Base-by-base conservation (phyloP, 345 rosid species). In the Laguncularia racemosa region DNA sequence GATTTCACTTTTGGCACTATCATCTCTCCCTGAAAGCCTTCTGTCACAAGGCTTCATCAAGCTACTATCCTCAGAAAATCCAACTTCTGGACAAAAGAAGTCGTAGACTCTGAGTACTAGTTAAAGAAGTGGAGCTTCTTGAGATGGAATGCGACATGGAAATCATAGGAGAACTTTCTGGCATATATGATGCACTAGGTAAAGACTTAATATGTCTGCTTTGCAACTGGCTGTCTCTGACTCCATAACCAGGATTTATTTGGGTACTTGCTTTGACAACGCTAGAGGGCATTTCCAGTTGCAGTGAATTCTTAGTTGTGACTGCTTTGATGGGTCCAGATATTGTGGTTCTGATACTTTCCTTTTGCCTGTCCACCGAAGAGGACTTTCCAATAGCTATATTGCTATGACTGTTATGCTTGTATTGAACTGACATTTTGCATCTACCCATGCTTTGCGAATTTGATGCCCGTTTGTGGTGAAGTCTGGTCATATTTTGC, bases 1-100 rank as follows among this genome's bases (percentile, higher is more conserved):
- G 45, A 81, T 77, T 69, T 75, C 87, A 44, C 68, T 67, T 63
- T 81, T 77, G 21, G 78, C 78, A 58, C 50, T 56, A 9, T 64
- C 75, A 20, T 64, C 64, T 51, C 47, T 55, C 33, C 52, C 52
- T 11, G 46, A 50, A 62, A 61, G 54, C 14, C 66, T 52, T 38
- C 54, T 59, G 1, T 53, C 53, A 48, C 13, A 14, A 53, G 38
- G 51, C 50, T 70, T 67, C 16, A 17, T 40, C 50, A 47, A 13
- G 52, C 12, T 38, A 26, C 23, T 52, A 49, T 64, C 67, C 46
- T 13, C 61, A 26, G 43, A 0, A 20, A 26, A 33, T 33, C 40
- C 7, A 33, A 33, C 40, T 33, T 6, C 40, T 33, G 40, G 0
- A 3, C 6, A 33, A 33, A 33, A 33, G 9, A 2, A 1, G 40